Percentiles rank a stretch among this genome's conserved stretches.
Evolutionary conservation across 208 protist genomes (phyloP).

Genomic region (Strigomonas culicis): DNA sequence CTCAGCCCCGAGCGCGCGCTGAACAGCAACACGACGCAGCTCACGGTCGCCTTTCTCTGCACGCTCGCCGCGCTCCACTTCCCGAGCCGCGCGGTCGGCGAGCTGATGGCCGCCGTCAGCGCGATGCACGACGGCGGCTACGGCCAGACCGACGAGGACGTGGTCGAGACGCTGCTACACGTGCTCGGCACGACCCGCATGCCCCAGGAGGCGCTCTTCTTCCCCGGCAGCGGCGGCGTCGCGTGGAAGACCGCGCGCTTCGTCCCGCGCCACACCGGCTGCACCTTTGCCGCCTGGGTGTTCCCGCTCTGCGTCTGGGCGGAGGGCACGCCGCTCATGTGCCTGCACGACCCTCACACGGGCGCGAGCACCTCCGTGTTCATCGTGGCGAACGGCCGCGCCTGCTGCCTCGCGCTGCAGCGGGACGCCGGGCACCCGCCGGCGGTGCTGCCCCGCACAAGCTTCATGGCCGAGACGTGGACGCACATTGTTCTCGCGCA

Average conservation of each 20-base stretch:
- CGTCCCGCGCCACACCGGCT: slow-evolving; percentile 48
- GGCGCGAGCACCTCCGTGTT: slow-evolving; percentile 34
- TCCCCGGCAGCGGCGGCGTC: slow-evolving; percentile 58
- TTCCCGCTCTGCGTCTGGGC: slow-evolving; percentile 73
- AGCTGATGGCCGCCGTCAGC: slow-evolving; percentile 48
- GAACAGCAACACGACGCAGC: slow-evolving; percentile 59
- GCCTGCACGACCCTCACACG: slow-evolving; percentile 46
- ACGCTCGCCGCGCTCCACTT: slow-evolving; percentile 50
- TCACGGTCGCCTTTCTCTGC: slow-evolving; percentile 60
- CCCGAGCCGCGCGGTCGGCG: slow-evolving; percentile 25
- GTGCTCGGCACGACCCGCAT: slow-evolving; percentile 39
- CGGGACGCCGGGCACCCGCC: slow-evolving; percentile 18
- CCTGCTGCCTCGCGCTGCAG: slow-evolving; percentile 57
- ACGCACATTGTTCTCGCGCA: slow-evolving; percentile 77
- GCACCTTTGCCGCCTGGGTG: slow-evolving; percentile 79
- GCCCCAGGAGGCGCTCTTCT: slow-evolving; percentile 52
- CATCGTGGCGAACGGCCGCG: slow-evolving; percentile 65
- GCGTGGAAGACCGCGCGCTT: slow-evolving; percentile 31
- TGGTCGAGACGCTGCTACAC: slow-evolving; percentile 72
- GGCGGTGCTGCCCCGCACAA: slow-evolving; percentile 37
- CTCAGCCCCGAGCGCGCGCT: slow-evolving; percentile 31
- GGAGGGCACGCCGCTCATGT: slow-evolving; percentile 71
- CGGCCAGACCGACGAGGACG: slow-evolving; percentile 61
- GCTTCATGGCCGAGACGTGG: slow-evolving; percentile 61
- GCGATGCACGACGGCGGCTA: slow-evolving; percentile 41